Evolutionary conservation across 2,329 filamentous ascomycete species (phyloP), one percentile per base, ranked within the genome.

Genomic region (Cladophialophora bantiana): DNA sequence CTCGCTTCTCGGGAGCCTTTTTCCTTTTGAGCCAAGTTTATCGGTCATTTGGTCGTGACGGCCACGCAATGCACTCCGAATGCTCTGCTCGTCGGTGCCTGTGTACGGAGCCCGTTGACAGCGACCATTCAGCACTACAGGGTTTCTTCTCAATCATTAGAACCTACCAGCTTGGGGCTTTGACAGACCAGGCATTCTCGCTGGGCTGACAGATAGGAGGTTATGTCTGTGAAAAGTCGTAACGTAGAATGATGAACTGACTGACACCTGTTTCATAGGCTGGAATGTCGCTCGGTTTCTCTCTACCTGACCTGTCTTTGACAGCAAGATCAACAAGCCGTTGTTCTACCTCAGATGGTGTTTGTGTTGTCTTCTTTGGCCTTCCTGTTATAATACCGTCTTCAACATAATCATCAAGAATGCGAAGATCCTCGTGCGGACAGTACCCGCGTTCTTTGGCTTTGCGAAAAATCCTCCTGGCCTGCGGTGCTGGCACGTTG

Each of bases 391-490:
- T 35, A 9, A 20, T 1, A n/a, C 31, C 35, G 57, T 71, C 65
- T 31, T 54, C 35, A 40, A 72, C 26, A 26, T 26, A 26, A 3
- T 26, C 2, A 26, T 26, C 26, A 26, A 26, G 26, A 26, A 68
- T 67, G 32, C 36, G n/a, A 36, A 36, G 54, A 59, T 66, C 50
- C 4, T 57, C 45, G 12, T 56, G 7, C 4, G 59, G 59, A n/a
- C 65, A 12, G 59, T 55, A 72, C 7, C 64, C 54, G 32, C 60
- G 42, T 31, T 68, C 36, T 31, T 60, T 36, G 9, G 58, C 62
- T 56, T 60, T 65, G 18, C 72, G 68, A 58, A 74, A 70, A 50
- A 74, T 74, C 36, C 56, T 64, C 9, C 70, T 70, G 34, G 73
- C 64, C 18, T 31, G n/a, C 9, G 36, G 2, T 4, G 20, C 42